Evolutionary conservation across 306 rosid genomes (phyloP).

Genomic region (Citrullus amarus): DNA sequence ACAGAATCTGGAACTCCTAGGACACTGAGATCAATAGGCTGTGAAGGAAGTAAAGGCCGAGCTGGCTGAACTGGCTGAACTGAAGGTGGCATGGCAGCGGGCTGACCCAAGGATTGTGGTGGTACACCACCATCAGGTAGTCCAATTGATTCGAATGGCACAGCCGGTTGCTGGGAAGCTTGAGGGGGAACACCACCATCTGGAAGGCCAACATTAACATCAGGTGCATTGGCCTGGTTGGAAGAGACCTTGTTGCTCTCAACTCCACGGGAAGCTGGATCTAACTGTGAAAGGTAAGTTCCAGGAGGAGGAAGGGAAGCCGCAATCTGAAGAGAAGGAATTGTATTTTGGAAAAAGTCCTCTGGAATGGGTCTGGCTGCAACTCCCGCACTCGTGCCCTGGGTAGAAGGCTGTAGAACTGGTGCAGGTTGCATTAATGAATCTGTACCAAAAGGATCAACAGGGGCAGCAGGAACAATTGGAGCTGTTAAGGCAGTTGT

Average conservation of each 20-base stretch:
- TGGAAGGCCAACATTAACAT: slow-evolving; percentile 38
- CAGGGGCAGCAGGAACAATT: slow-evolving; percentile 46
- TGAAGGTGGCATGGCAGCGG: slow-evolving; percentile 21
- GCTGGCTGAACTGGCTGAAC: slow-evolving; percentile 27
- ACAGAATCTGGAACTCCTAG: slow-evolving; percentile 57
- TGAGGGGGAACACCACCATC: slow-evolving; percentile 63
- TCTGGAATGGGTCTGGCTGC: slow-evolving; percentile 80
- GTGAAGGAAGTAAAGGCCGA: slow-evolving; percentile 47
- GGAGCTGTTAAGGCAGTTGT: slow-evolving; percentile 26
- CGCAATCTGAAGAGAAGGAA: slow-evolving; percentile 84
- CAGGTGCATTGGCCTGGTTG: slow-evolving; percentile 35
- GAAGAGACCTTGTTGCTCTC: slow-evolving; percentile 32
- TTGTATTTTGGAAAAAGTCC: slow-evolving; percentile 93
- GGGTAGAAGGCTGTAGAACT: slow-evolving; percentile 36
- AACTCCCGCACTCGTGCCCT: slow-evolving; percentile 29
- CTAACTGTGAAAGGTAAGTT: slow-evolving; percentile 64
- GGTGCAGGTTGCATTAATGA: slow-evolving; percentile 39
- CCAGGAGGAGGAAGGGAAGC: slow-evolving; percentile 79
- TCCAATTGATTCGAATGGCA: slow-evolving; percentile 41
- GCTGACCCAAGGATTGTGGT: slow-evolving; percentile 51
- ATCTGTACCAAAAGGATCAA: slow-evolving; percentile 55
- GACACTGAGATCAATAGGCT: slow-evolving; percentile 87
- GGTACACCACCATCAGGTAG: slow-evolving; percentile 91
- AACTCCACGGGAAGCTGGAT: slow-evolving; percentile 34
- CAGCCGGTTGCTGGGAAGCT: slow-evolving; percentile 41